Evolutionary conservation across 805 yeast genomes (phyloP).

Genomic region (Blastobotrys robertii): DNA sequence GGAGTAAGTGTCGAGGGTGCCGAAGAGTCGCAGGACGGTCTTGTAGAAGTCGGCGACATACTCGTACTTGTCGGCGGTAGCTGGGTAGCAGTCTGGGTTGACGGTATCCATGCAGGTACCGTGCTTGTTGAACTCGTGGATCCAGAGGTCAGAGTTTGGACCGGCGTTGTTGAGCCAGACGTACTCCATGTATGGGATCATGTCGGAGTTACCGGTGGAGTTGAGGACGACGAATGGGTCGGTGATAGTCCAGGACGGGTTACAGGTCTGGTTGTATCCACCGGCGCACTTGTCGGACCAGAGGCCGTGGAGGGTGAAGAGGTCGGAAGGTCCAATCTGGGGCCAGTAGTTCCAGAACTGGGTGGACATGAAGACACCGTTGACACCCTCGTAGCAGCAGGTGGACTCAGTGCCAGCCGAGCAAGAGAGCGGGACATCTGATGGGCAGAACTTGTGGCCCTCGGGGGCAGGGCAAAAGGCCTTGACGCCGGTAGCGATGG

Average conservation of each 20-base stretch:
- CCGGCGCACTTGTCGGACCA: conserved; percentile 74
- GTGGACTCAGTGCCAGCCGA: conserved; percentile 31
- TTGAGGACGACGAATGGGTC: conserved; percentile 40
- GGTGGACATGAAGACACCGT: conserved; percentile 73
- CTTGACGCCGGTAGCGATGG: too few species aligned
- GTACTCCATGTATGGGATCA: conserved; percentile 46
- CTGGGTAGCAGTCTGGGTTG: conserved; percentile 55
- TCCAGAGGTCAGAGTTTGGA: conserved; percentile 65
- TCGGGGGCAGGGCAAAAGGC: conserved; percentile 10
- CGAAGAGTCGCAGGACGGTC: conserved; percentile 48
- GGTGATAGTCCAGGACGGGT: conserved; percentile 43
- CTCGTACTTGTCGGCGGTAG: conserved; percentile 21
- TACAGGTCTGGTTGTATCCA: conserved; percentile 70
- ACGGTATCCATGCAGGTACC: conserved; percentile 86
- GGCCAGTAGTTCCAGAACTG: conserved; percentile 91
- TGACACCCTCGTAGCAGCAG: conserved; percentile 83
- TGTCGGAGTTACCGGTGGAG: conserved; percentile 33
- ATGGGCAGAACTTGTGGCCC: conserved; percentile 21
- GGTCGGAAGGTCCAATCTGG: conserved; percentile 57
- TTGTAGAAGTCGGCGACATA: conserved; percentile 62
- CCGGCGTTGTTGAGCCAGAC: conserved; percentile 72
- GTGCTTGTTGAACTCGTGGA: conserved; percentile 88
- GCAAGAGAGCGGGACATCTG: conserved; percentile 27
- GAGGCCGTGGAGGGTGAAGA: conserved; percentile 74
- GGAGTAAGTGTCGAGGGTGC: conserved; percentile 53